Base-by-base conservation (phyloP, 2,329 filamentous ascomycete genomes). In the Proliferodiscus dingleyae region DNA sequence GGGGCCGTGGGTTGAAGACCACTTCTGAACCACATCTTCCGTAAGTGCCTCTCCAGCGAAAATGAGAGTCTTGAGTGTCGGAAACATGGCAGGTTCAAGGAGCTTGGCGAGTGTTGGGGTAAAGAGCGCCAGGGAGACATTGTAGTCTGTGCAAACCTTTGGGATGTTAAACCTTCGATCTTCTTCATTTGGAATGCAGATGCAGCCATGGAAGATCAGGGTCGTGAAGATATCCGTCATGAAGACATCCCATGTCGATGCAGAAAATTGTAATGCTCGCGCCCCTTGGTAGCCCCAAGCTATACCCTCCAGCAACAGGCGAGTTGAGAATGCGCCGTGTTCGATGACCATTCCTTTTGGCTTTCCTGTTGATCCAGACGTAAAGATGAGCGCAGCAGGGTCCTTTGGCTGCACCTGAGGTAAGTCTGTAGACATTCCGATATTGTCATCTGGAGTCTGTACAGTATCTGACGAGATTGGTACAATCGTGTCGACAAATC, bases 171-270 rank as follows among this genome's bases (percentile, higher is more conserved):
- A 1, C 36, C 36, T 42, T 40, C 42, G 8, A 46, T 30, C 56
- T 10, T 63, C 57, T 22, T 68, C 64, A 1, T 64, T 66, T 2
- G 66, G 63, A 11, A 68, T 57, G 36, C 66, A 68, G 5, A 68
- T 59, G 37, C 62, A 65, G 8, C 63, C 66, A 28, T 66, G 66
- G 28, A 30, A 30, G 11, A 30, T 30, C 4, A 30, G 28, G 28
- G 28, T 30, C 11, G 28, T 30, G 11, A 30, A 30, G 13, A 30
- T 30, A 30, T 30, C 28, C 28, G n/a, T n/a, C n/a, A n/a, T n/a
- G n/a, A n/a, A n/a, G n/a, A n/a, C n/a, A n/a, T n/a, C n/a, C n/a
- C n/a, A n/a, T n/a, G n/a, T n/a, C n/a, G n/a, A n/a, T n/a, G n/a
- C n/a, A n/a, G n/a, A n/a, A n/a, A n/a, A n/a, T n/a, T n/a, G n/a